Percentiles rank a stretch among this genome's conserved stretches.
Conservation (phyloP, 2,329 filamentous ascomycete genomes). For the Fusarium scirpi region DNA sequence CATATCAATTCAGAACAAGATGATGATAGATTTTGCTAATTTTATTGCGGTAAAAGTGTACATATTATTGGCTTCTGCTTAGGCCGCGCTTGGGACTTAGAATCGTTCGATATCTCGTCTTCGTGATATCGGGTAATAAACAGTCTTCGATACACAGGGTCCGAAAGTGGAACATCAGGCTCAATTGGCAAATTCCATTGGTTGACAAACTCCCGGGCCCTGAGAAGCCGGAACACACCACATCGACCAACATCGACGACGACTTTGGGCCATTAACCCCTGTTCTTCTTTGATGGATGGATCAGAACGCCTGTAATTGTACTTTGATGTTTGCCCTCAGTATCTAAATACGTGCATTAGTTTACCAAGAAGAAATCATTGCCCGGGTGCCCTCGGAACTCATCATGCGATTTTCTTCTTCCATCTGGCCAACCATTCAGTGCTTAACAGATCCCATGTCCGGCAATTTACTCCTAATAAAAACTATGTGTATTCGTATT, state of each 20-base stretch:
- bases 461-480: background rate
- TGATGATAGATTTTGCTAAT: background rate
- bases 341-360: background rate
- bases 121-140: slow-evolving; percentile 27
- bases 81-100: slow-evolving; percentile 9
- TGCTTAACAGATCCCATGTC: slow-evolving; percentile 31
- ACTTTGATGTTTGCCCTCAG: background rate
- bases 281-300: background rate
- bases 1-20: background rate
- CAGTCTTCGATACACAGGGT: slow-evolving; percentile 1
- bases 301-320: background rate
- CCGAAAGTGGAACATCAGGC: slow-evolving; percentile 18
- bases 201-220: slow-evolving; percentile 23
- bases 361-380: background rate
- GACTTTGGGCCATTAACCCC: background rate
- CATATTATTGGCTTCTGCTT: background rate
- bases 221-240: slow-evolving; percentile 33
- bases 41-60: slow-evolving; percentile 10
- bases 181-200: slow-evolving; percentile 17
- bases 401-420: slow-evolving; percentile 44
- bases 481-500: slow-evolving; percentile 28
- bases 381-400: slow-evolving; percentile 38
- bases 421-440: slow-evolving; percentile 39
- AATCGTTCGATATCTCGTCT: slow-evolving; percentile 39
- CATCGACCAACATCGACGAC: background rate